A percentile compares a stretch with the other conserved stretches of the same genome.
Conservation (phyloP, 164 flowering plant genomes). For the Amborella trichopoda region DNA sequence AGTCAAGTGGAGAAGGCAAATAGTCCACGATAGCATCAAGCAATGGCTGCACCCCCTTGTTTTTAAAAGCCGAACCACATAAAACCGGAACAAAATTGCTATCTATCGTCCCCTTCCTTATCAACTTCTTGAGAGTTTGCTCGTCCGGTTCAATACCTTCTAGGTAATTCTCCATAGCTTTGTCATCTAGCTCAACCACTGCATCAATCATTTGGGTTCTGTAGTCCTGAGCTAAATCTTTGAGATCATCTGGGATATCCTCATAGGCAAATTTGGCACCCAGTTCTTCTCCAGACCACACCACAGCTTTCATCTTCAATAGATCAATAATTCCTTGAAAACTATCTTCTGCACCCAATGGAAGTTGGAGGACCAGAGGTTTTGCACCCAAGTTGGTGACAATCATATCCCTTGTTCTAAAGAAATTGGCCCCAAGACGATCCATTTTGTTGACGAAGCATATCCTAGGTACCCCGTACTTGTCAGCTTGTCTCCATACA, state of each 20-base stretch:
- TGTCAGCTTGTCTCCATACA: conserved; percentile 98
- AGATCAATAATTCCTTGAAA: conserved; percentile 84
- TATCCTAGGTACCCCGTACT: conserved; percentile 87
- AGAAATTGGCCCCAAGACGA: conserved; percentile 92
- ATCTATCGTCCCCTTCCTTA: conserved; percentile 72
- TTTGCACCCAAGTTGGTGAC: conserved; percentile 90
- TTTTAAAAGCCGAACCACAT: conserved; percentile 95
- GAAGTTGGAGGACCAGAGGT: conserved; percentile 88
- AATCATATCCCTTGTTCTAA: conserved; percentile 90
- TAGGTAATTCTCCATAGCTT: conserved; percentile 70
- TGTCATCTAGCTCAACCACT: conserved; percentile 74
- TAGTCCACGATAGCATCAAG: conserved; percentile 91
- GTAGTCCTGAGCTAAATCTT: conserved; percentile 64
- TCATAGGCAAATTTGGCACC: conserved; percentile 75
- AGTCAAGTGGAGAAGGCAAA: conserved; percentile 83
- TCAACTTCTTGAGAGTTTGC: conserved; percentile 54
- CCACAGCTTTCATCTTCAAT: conserved; percentile 71
- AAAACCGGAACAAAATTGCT: conserved; percentile 74
- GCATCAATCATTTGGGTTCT: conserved; percentile 58
- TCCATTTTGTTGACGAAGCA: conserved; percentile 99
- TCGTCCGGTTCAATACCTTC: conserved; percentile 93
- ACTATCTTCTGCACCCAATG: conserved; percentile 79
- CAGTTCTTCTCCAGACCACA: conserved; percentile 96
- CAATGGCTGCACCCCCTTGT: conserved; percentile 91
- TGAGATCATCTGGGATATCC: conserved; percentile 80